These are phyloP conservation scores for Rhodosporidiobolus sp. DNA, from an alignment of 768 basidiomycete genomes.

Conservation along the genomic window DNA sequence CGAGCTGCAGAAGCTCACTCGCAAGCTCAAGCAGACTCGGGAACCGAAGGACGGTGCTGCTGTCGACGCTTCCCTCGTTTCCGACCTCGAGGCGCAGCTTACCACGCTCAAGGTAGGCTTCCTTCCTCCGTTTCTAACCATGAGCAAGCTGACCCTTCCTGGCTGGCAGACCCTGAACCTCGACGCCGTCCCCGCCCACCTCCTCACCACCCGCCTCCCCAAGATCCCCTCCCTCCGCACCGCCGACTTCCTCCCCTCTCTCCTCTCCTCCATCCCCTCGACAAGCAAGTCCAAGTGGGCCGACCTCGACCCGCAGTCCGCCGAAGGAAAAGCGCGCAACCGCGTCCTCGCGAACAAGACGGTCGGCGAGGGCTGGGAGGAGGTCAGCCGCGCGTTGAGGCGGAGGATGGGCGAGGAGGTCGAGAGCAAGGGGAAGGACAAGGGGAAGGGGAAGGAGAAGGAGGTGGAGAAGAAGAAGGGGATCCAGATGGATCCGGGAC, in stretches of 20 bases:
- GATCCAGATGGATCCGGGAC: conserved; percentile 18
- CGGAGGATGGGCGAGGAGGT: conserved; percentile 33
- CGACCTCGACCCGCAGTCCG: conserved; percentile 11
- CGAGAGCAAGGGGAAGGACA: neutral
- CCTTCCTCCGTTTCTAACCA: no score
- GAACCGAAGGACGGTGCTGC: conserved; percentile 32
- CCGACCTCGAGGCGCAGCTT: conserved; percentile 38
- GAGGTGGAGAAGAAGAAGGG: conserved; percentile 11
- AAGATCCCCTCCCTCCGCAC: conserved; percentile 27
- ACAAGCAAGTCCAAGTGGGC: neutral
- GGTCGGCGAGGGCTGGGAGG: conserved; percentile 33
- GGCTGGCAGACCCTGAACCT: conserved; percentile 14
- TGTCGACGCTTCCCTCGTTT: conserved; percentile 13
- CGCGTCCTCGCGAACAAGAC: conserved; percentile 39
- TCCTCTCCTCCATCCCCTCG: conserved; percentile 25
- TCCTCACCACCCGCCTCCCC: conserved; percentile 31
- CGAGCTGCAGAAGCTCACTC: conserved; percentile 43
- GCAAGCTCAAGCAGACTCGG: conserved; percentile 40
- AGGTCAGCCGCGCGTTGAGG: conserved; percentile 26
- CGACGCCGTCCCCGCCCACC: conserved; percentile 23
- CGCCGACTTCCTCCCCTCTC: conserved; percentile 13
- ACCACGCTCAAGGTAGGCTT: conserved; percentile 29
- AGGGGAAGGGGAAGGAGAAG: conserved; percentile 3
- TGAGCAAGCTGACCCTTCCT: neutral
- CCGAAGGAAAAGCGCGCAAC: conserved; percentile 39